These are phyloP conservation scores for Ramaria rubella DNA, from an alignment of 768 basidiomycete species.

Conservation along the genomic window DNA sequence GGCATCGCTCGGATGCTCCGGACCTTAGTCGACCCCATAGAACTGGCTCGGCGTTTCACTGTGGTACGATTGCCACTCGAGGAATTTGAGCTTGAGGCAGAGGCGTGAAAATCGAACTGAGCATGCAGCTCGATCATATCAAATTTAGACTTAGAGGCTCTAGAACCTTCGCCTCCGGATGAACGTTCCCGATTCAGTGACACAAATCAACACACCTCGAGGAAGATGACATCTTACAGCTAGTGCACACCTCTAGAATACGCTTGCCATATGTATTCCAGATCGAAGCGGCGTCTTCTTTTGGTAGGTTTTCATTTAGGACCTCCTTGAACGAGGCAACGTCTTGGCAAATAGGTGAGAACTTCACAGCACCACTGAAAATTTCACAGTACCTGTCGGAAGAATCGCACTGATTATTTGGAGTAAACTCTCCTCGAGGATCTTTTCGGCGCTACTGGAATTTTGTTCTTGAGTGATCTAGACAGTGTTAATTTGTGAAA, in stretches of 20 bases:
- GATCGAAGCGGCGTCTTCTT: slow-evolving; percentile 5
- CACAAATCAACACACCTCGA: neutral
- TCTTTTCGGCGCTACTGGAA: neutral
- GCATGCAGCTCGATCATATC: slow-evolving; percentile 2
- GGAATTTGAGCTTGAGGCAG: neutral
- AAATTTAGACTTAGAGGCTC: neutral
- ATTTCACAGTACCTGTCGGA: slow-evolving; percentile 11
- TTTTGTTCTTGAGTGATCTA: slow-evolving; percentile 9
- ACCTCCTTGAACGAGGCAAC: slow-evolving; percentile 10
- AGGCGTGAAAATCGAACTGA: slow-evolving; percentile 6
- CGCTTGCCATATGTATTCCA: slow-evolving; percentile 14
- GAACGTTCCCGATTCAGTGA: neutral
- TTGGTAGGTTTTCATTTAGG: slow-evolving; percentile 7
- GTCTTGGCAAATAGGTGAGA: neutral
- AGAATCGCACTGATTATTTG: slow-evolving; percentile 11
- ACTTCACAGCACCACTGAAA: neutral
- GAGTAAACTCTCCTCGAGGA: slow-evolving; percentile 11
- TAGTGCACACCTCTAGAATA: slow-evolving; percentile 12
- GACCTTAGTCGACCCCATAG: neutral
- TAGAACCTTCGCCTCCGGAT: neutral
- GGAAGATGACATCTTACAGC: slow-evolving; percentile 8
- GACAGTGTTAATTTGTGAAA: neutral
- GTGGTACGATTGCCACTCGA: neutral
- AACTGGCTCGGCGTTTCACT: neutral
- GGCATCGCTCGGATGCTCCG: neutral